These are phyloP conservation scores for Pseudogymnoascus sp. DNA, from an alignment of 2,329 filamentous ascomycete genomes.

Conservation along the genomic window DNA sequence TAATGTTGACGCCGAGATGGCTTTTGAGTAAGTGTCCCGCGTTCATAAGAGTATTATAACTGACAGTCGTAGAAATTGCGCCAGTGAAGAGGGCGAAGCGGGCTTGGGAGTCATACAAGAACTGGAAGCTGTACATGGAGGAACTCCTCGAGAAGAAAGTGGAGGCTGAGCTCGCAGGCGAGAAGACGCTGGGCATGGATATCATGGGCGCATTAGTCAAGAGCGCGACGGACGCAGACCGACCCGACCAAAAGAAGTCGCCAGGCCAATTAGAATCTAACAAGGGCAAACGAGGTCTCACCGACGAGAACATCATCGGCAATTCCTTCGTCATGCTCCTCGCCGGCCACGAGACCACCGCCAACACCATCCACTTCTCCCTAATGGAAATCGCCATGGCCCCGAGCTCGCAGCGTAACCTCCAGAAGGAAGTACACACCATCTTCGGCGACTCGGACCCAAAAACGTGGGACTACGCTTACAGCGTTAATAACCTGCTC, in stretches of 20 bases:
- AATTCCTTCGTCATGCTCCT: conserved; percentile 64
- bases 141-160: conserved; percentile 49
- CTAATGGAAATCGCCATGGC: conserved; percentile 61
- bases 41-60: neutral
- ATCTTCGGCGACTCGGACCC: conserved; percentile 54
- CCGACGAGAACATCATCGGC: conserved; percentile 60
- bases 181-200: conserved; percentile 41
- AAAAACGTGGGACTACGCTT: conserved; percentile 63
- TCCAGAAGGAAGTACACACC: conserved; percentile 63
- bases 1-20: conserved; percentile 45
- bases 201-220: conserved; percentile 48
- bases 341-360: conserved; percentile 75
- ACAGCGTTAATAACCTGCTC: conserved; percentile 56
- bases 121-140: conserved; percentile 58
- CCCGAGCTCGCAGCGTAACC: conserved; percentile 52
- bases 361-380: conserved; percentile 66
- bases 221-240: conserved; percentile 32
- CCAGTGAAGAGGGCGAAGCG: conserved; percentile 39
- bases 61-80: conserved; percentile 26
- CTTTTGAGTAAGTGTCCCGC: conserved; percentile 36
- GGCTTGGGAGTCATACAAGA: conserved; percentile 40
- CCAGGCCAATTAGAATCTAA: conserved; percentile 36
- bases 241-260: conserved; percentile 36
- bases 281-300: conserved; percentile 47
- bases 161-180: conserved; percentile 34